Percentiles rank a stretch among this genome's conserved stretches.
phyloP scores from a whole-genome alignment of 768 basidiomycete species.

The Termitomyces titanicus region DNA sequence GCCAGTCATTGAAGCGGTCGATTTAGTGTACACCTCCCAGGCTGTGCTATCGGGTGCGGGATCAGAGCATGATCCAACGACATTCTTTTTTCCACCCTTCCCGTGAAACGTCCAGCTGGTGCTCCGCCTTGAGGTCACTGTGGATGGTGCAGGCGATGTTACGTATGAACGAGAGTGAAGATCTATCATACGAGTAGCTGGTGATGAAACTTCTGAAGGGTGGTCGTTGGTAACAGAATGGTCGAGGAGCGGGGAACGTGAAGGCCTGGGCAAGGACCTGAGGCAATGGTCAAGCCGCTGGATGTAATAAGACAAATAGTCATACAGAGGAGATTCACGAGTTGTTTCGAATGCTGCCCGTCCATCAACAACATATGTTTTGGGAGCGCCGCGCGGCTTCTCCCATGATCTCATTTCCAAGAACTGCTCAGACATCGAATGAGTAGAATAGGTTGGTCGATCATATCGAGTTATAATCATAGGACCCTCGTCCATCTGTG shows the following conservation, averaged over 20 bases:
- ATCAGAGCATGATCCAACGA: neutral
- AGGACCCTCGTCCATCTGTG: constrained; percentile 37
- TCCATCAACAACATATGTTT: neutral
- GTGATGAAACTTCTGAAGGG: neutral
- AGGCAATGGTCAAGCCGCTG: neutral
- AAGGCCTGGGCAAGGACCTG: neutral
- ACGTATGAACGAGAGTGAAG: neutral
- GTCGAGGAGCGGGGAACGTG: neutral
- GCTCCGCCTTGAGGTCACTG: neutral
- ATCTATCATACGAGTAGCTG: neutral
- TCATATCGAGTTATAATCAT: constrained; percentile 29
- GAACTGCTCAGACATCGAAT: neutral
- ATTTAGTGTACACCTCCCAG: constrained; percentile 20
- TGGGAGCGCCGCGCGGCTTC: neutral
- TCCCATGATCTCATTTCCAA: neutral
- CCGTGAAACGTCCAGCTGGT: neutral
- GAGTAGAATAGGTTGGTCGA: neutral
- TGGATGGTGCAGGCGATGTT: neutral
- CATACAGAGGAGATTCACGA: neutral
- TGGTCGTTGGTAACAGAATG: neutral
- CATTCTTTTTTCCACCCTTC: neutral
- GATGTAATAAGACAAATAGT: neutral
- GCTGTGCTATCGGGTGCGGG: neutral
- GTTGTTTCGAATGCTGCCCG: neutral
- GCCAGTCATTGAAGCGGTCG: constrained; percentile 15